phyloP scores from a whole-genome alignment of 257 asterid genomes.

The Solanum bulbocastanum region DNA sequence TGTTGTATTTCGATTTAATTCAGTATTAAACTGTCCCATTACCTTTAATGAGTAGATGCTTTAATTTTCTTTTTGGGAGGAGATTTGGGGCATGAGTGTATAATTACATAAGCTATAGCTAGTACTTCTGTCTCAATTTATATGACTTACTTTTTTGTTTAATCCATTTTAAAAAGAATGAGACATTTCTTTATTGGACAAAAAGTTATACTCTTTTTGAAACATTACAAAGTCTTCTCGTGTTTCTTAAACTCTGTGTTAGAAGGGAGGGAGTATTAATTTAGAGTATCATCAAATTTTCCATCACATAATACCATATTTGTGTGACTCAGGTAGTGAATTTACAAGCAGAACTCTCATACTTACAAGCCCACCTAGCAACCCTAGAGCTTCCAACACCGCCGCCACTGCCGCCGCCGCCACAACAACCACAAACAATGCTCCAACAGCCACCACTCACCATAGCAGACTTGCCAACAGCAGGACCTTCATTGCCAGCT shows the following conservation, averaged over 20 bases:
- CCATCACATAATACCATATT: neutral
- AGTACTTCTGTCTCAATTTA: no score
- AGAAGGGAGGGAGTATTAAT: neutral
- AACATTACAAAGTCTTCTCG: no score
- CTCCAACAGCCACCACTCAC: constrained; percentile 33
- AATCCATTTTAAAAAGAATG: no score
- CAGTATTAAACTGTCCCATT: neutral
- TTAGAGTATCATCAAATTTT: neutral
- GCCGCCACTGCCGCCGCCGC: constrained; percentile 24
- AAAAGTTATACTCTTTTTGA: neutral
- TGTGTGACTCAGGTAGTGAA: constrained; percentile 58
- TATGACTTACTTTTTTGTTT: neutral
- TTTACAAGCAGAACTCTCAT: constrained; percentile 69
- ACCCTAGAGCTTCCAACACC: constrained; percentile 69
- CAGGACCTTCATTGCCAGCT: constrained; percentile 25
- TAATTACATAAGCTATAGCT: no score
- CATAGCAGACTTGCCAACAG: constrained; percentile 45
- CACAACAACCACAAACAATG: constrained; percentile 13
- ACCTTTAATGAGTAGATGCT: no score
- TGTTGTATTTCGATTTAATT: no score
- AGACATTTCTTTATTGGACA: neutral
- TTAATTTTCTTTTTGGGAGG: neutral
- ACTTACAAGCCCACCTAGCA: constrained; percentile 72
- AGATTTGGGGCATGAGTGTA: neutral
- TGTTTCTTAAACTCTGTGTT: neutral